Evolutionary conservation across 75 land plant genomes (phyloP).

Genomic region (Selaginella moellendorffii): DNA sequence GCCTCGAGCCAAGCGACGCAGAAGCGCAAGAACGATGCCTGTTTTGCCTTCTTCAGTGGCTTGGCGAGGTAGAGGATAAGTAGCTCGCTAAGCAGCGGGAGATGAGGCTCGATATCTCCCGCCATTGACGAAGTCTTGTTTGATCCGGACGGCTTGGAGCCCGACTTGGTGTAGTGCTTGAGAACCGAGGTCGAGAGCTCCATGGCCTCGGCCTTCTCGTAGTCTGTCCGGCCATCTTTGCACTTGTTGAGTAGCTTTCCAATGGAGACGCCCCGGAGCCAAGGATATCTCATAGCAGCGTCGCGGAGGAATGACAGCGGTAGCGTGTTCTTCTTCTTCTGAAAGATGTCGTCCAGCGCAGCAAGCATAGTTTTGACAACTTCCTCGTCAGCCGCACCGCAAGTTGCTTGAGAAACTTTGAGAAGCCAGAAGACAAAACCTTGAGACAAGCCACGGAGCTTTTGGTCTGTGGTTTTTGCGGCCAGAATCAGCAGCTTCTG

Average conservation of each 20-base stretch:
- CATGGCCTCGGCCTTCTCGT: constrained; percentile 43
- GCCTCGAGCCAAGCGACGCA: constrained; percentile 30
- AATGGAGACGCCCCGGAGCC: constrained; percentile 39
- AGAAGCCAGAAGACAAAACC: constrained; percentile 40
- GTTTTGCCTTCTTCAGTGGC: constrained; percentile 36
- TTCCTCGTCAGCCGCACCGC: neutral
- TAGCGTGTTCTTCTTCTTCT: constrained; percentile 44
- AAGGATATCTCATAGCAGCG: constrained; percentile 41
- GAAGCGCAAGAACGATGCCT: constrained; percentile 34
- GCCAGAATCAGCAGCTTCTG: constrained; percentile 47
- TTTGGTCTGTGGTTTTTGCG: constrained; percentile 33
- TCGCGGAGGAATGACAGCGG: constrained; percentile 48
- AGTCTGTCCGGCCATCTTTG: constrained; percentile 41
- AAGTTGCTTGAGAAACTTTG: constrained; percentile 46
- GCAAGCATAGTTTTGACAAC: neutral
- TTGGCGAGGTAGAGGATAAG: constrained; percentile 33
- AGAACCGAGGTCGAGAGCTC: constrained; percentile 35
- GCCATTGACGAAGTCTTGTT: constrained; percentile 13
- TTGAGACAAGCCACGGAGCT: constrained; percentile 36
- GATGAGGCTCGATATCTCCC: constrained; percentile 23
- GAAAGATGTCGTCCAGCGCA: constrained; percentile 38
- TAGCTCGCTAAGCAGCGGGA: constrained; percentile 30
- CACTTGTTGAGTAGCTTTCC: constrained; percentile 52
- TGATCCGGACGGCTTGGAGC: too few species aligned
- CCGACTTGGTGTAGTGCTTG: constrained; percentile 15